Percentiles rank a stretch among this genome's conserved stretches.
phyloP scores from a whole-genome alignment of 129 eudicot genomes.

The Flaveria ramosissima region DNA sequence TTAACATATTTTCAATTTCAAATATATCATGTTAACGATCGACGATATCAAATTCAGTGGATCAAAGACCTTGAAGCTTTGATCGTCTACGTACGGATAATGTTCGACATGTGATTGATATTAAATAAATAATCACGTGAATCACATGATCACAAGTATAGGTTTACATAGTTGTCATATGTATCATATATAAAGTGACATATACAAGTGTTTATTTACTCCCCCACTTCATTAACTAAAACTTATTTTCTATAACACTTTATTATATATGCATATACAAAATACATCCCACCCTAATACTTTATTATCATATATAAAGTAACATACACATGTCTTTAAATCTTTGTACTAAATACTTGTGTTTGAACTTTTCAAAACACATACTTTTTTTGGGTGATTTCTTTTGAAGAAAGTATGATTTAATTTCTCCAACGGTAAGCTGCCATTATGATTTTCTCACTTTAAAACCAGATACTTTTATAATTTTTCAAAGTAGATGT shows the following conservation, averaged over 20 bases:
- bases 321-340: neutral
- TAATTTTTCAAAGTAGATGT: neutral
- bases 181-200: too few species aligned
- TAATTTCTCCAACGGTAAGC: conserved; percentile 25
- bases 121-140: too few species aligned
- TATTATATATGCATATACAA: neutral
- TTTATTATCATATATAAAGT: neutral
- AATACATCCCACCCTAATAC: neutral
- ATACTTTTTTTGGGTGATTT: conserved; percentile 2
- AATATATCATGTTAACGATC: neutral
- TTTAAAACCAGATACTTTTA: conserved; percentile 13
- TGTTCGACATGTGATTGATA: too few species aligned
- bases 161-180: too few species aligned
- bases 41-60: neutral
- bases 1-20: neutral
- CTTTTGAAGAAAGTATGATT: conserved; percentile 20
- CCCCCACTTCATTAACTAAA: too few species aligned
- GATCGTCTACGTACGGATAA: neutral
- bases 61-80: neutral
- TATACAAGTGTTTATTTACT: too few species aligned
- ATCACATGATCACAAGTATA: too few species aligned
- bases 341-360: conserved; percentile 25
- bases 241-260: neutral
- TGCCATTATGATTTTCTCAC: neutral
- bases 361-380: conserved; percentile 36